Conservation (phyloP, 805 yeast genomes). For the Wickerhamiella australiensis region DNA sequence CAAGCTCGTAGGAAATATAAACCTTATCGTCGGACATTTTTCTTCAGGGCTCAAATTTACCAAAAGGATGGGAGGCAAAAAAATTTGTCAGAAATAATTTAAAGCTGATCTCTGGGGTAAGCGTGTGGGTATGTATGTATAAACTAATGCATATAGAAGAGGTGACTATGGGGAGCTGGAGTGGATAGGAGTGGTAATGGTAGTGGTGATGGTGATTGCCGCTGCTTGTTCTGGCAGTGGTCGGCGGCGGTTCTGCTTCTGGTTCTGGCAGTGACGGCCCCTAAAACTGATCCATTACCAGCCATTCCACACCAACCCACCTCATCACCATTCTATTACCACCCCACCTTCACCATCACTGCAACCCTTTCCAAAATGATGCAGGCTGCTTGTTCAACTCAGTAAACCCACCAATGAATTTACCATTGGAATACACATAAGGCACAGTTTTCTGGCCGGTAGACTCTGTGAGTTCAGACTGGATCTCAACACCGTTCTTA, state of each 20-base stretch:
- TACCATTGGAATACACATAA: conserved; percentile 48
- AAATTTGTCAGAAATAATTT: conserved; percentile 1
- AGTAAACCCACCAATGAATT: conserved; percentile 37
- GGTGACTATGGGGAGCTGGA: too few relatives aligned
- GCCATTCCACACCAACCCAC: too few relatives aligned
- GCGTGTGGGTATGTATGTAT: not conserved
- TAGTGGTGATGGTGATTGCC: too few relatives aligned
- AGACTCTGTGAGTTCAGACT: conserved; percentile 43
- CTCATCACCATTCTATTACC: too few relatives aligned
- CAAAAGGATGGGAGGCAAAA: not conserved
- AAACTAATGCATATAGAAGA: not conserved
- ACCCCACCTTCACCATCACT: too few relatives aligned
- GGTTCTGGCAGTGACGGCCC: too few relatives aligned
- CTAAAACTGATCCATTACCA: too few relatives aligned
- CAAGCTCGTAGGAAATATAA: conserved; percentile 65
- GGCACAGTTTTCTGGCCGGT: conserved; percentile 61
- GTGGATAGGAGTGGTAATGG: too few relatives aligned
- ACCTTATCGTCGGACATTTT: conserved; percentile 24
- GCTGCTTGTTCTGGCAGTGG: too few relatives aligned
- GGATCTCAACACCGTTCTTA: conserved; percentile 41
- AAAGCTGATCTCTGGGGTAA: not conserved
- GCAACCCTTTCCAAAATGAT: conserved; percentile 19
- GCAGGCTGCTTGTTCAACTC: conserved; percentile 19
- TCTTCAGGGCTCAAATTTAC: not conserved
- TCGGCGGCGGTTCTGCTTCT: too few relatives aligned